A percentile compares a stretch with the other conserved stretches of the same genome.
phyloP scores from a whole-genome alignment of 805 yeast genomes.

The Wickerhamomyces pijperi region DNA sequence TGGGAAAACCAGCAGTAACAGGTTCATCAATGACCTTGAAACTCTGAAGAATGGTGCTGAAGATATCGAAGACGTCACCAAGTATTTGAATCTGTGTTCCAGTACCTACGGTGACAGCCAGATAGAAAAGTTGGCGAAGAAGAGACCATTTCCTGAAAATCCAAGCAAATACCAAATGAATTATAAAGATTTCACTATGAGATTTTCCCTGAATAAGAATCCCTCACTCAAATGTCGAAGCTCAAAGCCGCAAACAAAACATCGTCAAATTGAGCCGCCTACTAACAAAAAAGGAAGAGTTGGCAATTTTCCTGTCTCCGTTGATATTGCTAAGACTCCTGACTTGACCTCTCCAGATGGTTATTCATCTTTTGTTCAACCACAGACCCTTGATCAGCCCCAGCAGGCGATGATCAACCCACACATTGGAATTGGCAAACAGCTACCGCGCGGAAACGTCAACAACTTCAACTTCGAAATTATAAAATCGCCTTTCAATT shows the following conservation, averaged over 20 bases:
- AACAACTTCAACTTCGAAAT: constrained; percentile 14
- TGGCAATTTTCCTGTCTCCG: too few relatives aligned
- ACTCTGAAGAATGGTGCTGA: background rate
- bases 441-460: constrained; percentile 13
- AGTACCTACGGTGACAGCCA: background rate
- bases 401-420: constrained; percentile 12
- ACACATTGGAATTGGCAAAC: constrained; percentile 6
- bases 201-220: constrained; percentile 1
- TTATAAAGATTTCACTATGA: constrained; percentile 4
- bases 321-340: too few relatives aligned
- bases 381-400: background rate
- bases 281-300: too few relatives aligned
- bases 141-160: background rate
- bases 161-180: background rate
- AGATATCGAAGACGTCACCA: constrained; percentile 1
- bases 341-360: too few relatives aligned
- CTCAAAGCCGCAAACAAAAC: too few relatives aligned
- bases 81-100: constrained; percentile 1
- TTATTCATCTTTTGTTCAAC: too few relatives aligned
- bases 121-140: background rate
- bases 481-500: background rate
- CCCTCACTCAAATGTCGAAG: background rate
- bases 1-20: background rate
- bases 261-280: too few relatives aligned
- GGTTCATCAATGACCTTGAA: background rate